A percentile compares a stretch with the other conserved stretches of the same genome.
These are phyloP conservation scores for Xylaria sp. DNA, from an alignment of 2,329 filamentous ascomycete species.

Conservation along the genomic window DNA sequence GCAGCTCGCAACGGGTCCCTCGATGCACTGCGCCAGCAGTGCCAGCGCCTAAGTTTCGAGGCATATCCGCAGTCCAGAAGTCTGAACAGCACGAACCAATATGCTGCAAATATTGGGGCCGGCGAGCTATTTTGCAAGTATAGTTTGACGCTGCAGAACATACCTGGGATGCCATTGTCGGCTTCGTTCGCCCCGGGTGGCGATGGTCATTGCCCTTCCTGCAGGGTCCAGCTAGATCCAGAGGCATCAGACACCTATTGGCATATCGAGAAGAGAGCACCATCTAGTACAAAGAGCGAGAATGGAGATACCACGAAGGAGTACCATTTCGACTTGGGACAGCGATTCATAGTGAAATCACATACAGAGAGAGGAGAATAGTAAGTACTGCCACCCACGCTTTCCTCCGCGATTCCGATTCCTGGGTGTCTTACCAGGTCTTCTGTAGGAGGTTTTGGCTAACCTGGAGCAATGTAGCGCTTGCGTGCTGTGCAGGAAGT, in stretches of 20 bases:
- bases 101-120: constrained; percentile 30
- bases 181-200: constrained; percentile 39
- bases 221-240: constrained; percentile 42
- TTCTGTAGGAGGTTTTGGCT: neutral
- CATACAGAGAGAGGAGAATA: constrained; percentile 50
- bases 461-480: constrained; percentile 32
- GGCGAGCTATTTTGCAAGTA: constrained; percentile 51
- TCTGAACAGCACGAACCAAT: constrained; percentile 32
- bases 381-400: constrained; percentile 15
- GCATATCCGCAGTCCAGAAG: constrained; percentile 33
- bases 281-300: constrained; percentile 18
- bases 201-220: constrained; percentile 46
- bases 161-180: constrained; percentile 42
- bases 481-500: constrained; percentile 49
- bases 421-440: neutral
- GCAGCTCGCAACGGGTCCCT: constrained; percentile 52
- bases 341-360: constrained; percentile 54
- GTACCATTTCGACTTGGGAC: constrained; percentile 48
- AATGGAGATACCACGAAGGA: constrained; percentile 42
- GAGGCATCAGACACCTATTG: constrained; percentile 45
- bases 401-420: no score
- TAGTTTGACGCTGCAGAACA: constrained; percentile 47
- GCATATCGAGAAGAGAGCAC: constrained; percentile 46
- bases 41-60: constrained; percentile 45
- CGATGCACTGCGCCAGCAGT: constrained; percentile 51